Evolutionary conservation across 768 basidiomycete species (phyloP).

Genomic region (Trametes punicea): DNA sequence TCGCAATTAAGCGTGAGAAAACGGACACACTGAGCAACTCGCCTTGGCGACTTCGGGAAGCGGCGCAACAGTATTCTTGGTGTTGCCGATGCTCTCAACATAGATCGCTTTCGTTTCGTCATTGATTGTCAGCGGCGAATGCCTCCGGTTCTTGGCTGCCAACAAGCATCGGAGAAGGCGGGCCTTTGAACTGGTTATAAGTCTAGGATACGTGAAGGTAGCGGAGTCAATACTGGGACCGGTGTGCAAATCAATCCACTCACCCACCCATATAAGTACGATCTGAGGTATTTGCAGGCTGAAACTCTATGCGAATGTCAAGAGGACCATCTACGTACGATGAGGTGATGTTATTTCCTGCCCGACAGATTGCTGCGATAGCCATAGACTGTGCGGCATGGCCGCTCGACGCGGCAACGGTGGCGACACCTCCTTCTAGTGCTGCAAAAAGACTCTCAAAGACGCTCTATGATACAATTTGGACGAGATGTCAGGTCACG

Average conservation of each 20-base stretch:
- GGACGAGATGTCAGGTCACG: not conserved
- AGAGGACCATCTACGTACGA: slow-evolving; percentile 41
- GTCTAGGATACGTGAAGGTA: slow-evolving; percentile 34
- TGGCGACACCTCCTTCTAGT: slow-evolving; percentile 74
- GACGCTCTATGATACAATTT: slow-evolving; percentile 59
- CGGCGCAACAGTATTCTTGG: slow-evolving; percentile 62
- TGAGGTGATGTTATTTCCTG: slow-evolving; percentile 78
- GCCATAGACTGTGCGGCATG: slow-evolving; percentile 78
- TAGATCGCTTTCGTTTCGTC: slow-evolving; percentile 74
- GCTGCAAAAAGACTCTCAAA: slow-evolving; percentile 79
- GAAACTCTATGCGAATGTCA: slow-evolving; percentile 5
- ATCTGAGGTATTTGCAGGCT: slow-evolving; percentile 32
- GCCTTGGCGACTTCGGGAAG: slow-evolving; percentile 72
- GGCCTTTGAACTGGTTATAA: slow-evolving; percentile 73
- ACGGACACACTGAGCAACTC: not conserved
- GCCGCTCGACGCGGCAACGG: slow-evolving; percentile 70
- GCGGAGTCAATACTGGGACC: not conserved
- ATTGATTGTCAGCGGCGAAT: slow-evolving; percentile 68
- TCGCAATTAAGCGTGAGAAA: not conserved
- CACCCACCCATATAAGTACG: slow-evolving; percentile 68
- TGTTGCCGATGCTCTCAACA: slow-evolving; percentile 77
- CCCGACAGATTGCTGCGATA: slow-evolving; percentile 53
- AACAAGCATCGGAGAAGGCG: slow-evolving; percentile 35
- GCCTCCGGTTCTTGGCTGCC: slow-evolving; percentile 49
- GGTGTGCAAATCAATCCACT: slow-evolving; percentile 22